Evolutionary conservation across 2,329 filamentous ascomycete species (phyloP).

Genomic region (Fusarium lateritium): DNA sequence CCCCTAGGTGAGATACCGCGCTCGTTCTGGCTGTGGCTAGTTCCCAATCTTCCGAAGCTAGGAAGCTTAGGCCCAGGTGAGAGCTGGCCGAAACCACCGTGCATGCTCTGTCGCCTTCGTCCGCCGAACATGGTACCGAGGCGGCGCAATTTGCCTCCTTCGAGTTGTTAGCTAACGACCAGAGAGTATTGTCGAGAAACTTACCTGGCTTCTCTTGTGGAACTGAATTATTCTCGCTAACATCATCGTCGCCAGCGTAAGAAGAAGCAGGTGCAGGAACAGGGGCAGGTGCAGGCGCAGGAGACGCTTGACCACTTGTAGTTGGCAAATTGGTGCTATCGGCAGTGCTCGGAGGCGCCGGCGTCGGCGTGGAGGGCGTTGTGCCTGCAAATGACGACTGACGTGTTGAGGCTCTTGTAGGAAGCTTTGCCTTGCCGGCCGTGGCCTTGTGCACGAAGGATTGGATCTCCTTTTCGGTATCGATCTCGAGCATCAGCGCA

Average conservation of each 20-base stretch:
- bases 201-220: slow-evolving; percentile 57
- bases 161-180: slow-evolving; percentile 42
- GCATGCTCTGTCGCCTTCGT: slow-evolving; percentile 75
- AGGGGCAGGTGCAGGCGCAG: slow-evolving; percentile 7
- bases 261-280: slow-evolving; percentile 37
- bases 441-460: slow-evolving; percentile 70
- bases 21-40: slow-evolving; percentile 68
- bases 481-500: slow-evolving; percentile 86
- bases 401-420: slow-evolving; percentile 59
- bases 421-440: slow-evolving; percentile 56
- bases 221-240: slow-evolving; percentile 61
- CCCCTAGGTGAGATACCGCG: slow-evolving; percentile 68
- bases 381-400: slow-evolving; percentile 57
- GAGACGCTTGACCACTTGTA: slow-evolving; percentile 23
- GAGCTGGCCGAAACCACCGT: slow-evolving; percentile 72
- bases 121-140: slow-evolving; percentile 78
- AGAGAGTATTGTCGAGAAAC: neutral
- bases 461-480: slow-evolving; percentile 89
- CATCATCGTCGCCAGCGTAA: slow-evolving; percentile 48
- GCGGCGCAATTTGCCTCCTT: slow-evolving; percentile 71
- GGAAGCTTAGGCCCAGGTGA: slow-evolving; percentile 66
- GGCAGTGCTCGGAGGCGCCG: slow-evolving; percentile 48
- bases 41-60: slow-evolving; percentile 74
- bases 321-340: slow-evolving; percentile 43
- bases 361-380: slow-evolving; percentile 43